Base-by-base conservation (phyloP, 1,284 basidiomycete genomes). In the Ustilago loliicola region DNA sequence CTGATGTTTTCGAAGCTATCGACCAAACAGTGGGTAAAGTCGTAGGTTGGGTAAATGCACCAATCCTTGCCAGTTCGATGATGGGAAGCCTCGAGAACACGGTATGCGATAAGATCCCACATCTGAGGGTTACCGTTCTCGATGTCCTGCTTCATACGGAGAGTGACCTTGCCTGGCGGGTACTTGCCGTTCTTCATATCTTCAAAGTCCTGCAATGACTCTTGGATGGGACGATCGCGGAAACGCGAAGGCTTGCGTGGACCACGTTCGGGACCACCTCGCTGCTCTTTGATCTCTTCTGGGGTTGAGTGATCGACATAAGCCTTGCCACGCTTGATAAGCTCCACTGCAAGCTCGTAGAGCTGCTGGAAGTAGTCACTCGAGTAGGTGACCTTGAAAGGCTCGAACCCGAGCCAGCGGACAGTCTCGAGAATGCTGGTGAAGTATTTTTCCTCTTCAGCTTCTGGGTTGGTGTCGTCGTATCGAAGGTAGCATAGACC, bases 1-100 rank as follows among this genome's bases (percentile, higher is more conserved):
- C 95, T 95, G 83, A 99, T 98, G 87, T 98, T 98, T 87, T 99
- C 97, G 85, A 99, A 93, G 83, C 95, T 97, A 91, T 99, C 97
- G 72, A 95, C 94, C 66, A 99, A 88, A 88, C 97, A 99, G 89
- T 99, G 97, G 0, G 97, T 98, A 86, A 97, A 99, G 87, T 99
- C 97, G 87, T 99, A 99, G 5, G 96, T 98, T 3, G 96, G 95
- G 87, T 97, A 97, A 80, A 88, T 88, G 72, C 84, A 82, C 97
- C 97, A 99, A 82, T 93, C 93, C 86, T 92, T 91, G 29, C 92
- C 92, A 0, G 97, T 99, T 32, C 97, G 91, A 86, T 99, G 96
- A 87, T 99, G 97, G 45, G 93, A 91, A 7, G 94, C 91, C 61
- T 93, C 90, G 68, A 99, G 90, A 50, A 98, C 94, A 38, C 97